Evolutionary conservation across 1,139 yeast genomes (phyloP).

Genomic region (Pichia sp.): DNA sequence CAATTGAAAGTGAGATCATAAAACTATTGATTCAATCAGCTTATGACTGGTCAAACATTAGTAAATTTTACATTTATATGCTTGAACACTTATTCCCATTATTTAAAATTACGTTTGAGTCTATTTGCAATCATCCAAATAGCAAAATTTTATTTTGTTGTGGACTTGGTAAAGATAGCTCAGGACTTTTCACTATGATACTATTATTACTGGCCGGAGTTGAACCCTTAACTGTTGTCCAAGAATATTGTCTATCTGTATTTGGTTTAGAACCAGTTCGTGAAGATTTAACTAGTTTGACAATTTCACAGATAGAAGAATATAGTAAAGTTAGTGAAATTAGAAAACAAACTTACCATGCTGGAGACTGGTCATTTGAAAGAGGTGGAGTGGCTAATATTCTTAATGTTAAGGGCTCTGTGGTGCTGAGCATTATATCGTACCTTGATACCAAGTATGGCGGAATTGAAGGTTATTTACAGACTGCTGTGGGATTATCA

Average conservation of each 20-base stretch:
- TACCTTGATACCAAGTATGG: not conserved
- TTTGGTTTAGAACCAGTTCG: not conserved
- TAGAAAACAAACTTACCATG: no score
- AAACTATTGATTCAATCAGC: no score
- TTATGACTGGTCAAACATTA: no score
- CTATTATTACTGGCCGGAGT: constrained; percentile 59
- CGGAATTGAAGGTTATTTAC: not conserved
- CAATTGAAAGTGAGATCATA: no score
- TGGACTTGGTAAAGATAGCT: constrained; percentile 84
- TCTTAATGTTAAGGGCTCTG: not conserved
- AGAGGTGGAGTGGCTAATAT: no score
- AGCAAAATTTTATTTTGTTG: constrained; percentile 64
- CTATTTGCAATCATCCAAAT: constrained; percentile 46
- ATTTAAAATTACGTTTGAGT: constrained; percentile 44
- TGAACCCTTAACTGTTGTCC: constrained; percentile 56
- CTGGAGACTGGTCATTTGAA: no score
- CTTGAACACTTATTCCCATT: constrained; percentile 42
- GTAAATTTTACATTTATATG: constrained; percentile 52
- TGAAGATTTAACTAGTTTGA: no score
- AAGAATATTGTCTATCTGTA: constrained; percentile 34
- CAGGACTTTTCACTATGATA: constrained; percentile 70
- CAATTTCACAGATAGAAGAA: no score
- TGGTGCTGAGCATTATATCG: not conserved
- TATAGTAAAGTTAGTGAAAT: no score
- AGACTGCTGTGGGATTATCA: no score